Percentiles rank a stretch among this genome's conserved stretches.
These are phyloP conservation scores for Dissophora globulifera DNA, from an alignment of 192 early-diverging fungal species.

Conservation along the genomic window DNA sequence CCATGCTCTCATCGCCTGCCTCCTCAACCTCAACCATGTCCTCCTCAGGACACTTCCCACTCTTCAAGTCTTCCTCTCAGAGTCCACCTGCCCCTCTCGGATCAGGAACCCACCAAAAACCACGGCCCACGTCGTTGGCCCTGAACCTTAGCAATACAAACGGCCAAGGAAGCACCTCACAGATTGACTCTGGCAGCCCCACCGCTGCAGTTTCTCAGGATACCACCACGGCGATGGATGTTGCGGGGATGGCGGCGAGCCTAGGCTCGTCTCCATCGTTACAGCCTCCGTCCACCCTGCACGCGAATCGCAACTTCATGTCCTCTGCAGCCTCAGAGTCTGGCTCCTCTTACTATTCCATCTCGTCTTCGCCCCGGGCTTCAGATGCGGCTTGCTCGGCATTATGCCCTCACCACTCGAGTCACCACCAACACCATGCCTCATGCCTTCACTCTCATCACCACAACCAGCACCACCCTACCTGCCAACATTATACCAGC, in stretches of 20 bases:
- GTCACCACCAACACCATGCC: constrained; percentile 14
- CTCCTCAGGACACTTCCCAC: constrained; percentile 29
- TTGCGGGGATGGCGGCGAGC: constrained; percentile 8
- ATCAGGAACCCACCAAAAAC: constrained; percentile 1
- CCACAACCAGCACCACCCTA: constrained; percentile 21
- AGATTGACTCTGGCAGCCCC: constrained; percentile 12
- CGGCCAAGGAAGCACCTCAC: neutral
- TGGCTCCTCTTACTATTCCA: constrained; percentile 29
- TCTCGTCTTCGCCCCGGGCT: constrained; percentile 12
- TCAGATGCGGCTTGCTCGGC: constrained; percentile 24
- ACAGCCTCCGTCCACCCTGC: constrained; percentile 1
- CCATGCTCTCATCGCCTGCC: constrained; percentile 17
- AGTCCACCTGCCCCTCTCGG: constrained; percentile 2
- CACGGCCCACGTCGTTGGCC: constrained; percentile 32
- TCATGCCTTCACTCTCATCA: constrained; percentile 20
- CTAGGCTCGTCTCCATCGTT: neutral
- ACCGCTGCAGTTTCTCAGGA: constrained; percentile 24
- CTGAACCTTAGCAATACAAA: constrained; percentile 13
- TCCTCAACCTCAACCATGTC: constrained; percentile 10
- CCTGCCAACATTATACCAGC: constrained; percentile 19
- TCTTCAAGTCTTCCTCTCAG: constrained; percentile 27
- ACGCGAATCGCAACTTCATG: neutral
- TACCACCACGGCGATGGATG: constrained; percentile 7
- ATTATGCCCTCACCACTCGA: constrained; percentile 18
- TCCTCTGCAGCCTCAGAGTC: constrained; percentile 27